Base-by-base conservation (phyloP, 305 asterid genomes). In the Fraxinus baroniana region DNA sequence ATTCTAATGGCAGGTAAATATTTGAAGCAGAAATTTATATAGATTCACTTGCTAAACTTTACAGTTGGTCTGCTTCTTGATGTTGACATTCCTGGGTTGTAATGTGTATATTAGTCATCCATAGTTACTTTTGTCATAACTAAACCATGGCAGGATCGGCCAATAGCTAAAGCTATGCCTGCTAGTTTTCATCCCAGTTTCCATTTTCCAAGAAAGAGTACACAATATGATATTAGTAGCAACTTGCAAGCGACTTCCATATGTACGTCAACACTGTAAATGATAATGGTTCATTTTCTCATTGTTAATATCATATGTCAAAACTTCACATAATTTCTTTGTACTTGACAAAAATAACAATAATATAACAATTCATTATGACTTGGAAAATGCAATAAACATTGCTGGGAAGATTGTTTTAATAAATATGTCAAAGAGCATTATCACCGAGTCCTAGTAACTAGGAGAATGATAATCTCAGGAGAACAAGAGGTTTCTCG, bases 1-100 rank as follows among this genome's bases (percentile, higher is more conserved):
- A 78, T 79, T 86, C 92, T 37, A 83, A 87, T 71, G 80, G 68
- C 92, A 86, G 94, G 95, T 93, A 73, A 82, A 5, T 80, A 24
- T 68, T 46, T 55, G 76, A 81, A 36, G 80, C 81, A 72, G 44
- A 60, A 52, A 62, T 49, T 78, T 24, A 35, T 66, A 49, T n/a
- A 8, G 36, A 68, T 79, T 10, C 52, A 77, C 39, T 32, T 41
- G 13, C 41, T 77, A 52, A n/a, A 33, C 68, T 55, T 71, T 33
- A 77, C 66, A 24, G 15, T 28, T 66, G 32, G 74, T 66, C 4
- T 9, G 74, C 74, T 26, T 66, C 74, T 24, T 66, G 32, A 66
- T 28, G 18, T 66, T 3, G 36, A 26, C 18, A 26, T 26, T n/a
- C 36, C 15, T 26, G 2, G 18, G n/a, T 66, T 66, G 33, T 24